Evolutionary conservation across 129 eudicot genomes (phyloP).

Genomic region (Escallonia rubra): DNA sequence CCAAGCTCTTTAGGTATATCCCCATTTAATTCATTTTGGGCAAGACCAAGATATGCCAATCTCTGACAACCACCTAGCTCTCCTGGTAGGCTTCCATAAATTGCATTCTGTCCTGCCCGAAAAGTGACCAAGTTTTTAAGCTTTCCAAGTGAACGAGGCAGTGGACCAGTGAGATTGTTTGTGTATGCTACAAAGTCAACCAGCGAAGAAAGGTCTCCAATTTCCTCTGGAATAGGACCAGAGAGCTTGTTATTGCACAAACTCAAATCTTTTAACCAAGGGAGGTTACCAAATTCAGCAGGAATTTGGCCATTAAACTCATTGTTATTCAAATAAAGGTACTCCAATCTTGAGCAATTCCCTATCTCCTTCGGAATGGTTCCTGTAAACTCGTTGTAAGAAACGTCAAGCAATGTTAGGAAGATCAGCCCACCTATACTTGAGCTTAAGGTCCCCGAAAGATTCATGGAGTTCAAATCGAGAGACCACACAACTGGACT

Average conservation of each 20-base stretch:
- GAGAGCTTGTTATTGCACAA: slow-evolving; percentile 78
- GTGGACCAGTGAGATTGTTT: slow-evolving; percentile 53
- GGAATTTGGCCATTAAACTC: slow-evolving; percentile 67
- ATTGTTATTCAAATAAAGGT: slow-evolving; percentile 50
- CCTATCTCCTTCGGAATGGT: slow-evolving; percentile 69
- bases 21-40: slow-evolving; percentile 71
- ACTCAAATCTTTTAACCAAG: slow-evolving; percentile 41
- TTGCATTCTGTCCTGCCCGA: slow-evolving; percentile 74
- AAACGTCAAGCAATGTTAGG: slow-evolving; percentile 53
- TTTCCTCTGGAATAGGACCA: slow-evolving; percentile 64
- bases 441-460: slow-evolving; percentile 72
- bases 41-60: slow-evolving; percentile 64
- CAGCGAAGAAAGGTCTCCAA: slow-evolving; percentile 65
- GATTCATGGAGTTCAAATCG: slow-evolving; percentile 51
- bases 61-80: slow-evolving; percentile 61
- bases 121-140: slow-evolving; percentile 55
- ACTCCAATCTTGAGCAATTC: slow-evolving; percentile 44
- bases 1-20: slow-evolving; percentile 77
- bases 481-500: slow-evolving; percentile 50
- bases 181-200: slow-evolving; percentile 75
- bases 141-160: slow-evolving; percentile 72
- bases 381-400: slow-evolving; percentile 51
- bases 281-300: slow-evolving; percentile 53
- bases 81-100: slow-evolving; percentile 71
- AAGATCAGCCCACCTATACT: slow-evolving; percentile 53